These are phyloP conservation scores for Lasiodiplodia sp. DNA, from an alignment of 2,329 filamentous ascomycete species.

Conservation along the genomic window DNA sequence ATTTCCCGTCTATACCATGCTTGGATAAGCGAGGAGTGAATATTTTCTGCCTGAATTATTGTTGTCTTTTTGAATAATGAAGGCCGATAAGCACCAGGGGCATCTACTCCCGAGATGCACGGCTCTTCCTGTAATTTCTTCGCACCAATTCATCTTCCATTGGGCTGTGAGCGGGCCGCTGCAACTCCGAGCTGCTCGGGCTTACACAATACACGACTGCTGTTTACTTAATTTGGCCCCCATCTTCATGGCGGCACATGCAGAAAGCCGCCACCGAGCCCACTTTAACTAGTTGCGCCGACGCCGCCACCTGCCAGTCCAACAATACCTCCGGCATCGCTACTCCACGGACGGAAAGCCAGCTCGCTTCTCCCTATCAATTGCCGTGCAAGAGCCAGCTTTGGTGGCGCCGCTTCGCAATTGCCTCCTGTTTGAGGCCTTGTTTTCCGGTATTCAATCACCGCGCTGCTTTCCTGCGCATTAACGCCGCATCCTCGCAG, in stretches of 20 bases:
- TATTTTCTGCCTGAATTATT: neutral
- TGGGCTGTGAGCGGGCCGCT: neutral
- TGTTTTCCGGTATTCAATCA: neutral
- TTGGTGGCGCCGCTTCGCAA: constrained; percentile 9
- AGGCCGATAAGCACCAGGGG: neutral
- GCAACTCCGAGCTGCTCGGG: neutral
- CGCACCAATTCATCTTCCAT: neutral
- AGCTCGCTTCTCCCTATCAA: neutral
- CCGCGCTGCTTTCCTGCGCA: constrained; percentile 8
- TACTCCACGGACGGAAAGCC: neutral
- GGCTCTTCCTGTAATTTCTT: neutral
- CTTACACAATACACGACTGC: neutral
- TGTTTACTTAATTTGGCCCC: constrained; percentile 3
- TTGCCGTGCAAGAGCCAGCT: constrained; percentile 13
- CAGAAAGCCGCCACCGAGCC: neutral
- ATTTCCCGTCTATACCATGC: neutral
- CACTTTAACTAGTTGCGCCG: constrained; percentile 2
- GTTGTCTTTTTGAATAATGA: neutral
- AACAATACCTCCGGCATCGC: neutral
- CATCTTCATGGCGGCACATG: constrained; percentile 14
- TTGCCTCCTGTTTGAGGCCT: neutral
- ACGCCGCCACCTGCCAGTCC: constrained; percentile 12
- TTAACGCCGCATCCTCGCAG: constrained; percentile 11
- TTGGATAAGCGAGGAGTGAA: constrained; percentile 2
- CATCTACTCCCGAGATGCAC: neutral